Evolutionary conservation across 139 green algal species (phyloP), one percentile per base, ranked within the genome.

Genomic region (Chlamydomonas incerta): DNA sequence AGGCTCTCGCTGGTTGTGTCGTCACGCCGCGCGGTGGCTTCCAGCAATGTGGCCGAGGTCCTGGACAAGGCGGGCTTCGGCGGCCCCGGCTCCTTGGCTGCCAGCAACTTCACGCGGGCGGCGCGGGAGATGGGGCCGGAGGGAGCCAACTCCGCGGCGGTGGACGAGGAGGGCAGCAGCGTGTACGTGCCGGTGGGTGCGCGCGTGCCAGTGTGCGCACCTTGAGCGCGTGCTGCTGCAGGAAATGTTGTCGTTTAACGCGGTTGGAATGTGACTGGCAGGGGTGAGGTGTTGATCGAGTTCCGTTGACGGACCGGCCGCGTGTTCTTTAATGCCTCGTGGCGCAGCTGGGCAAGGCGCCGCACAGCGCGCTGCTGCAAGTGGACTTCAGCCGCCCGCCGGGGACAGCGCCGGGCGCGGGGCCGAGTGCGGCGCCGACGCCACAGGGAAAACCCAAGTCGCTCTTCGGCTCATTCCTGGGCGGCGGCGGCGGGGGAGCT

Each of bases 341-440:
- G n/a, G 41, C 8, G 41, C 41, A 50, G 41, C 6, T 50, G 18
- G 55, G 74, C 74, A 71, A 57, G 28, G 8, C 37, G 74, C 74
- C 57, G 47, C 47, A 65, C 60, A 15, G n/a, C 75, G 75, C 28
- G 23, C 28, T 82, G 75, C 21, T 82, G 60, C 75, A 82, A 34
- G 23, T 82, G 35, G 75, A 72, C 60, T 82, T 62, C 14, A 11
- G 57, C n/a, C 57, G 47, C 33, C 52, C 47, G 55, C 18, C 55
- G 9, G 55, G 18, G 55, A 24, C 41, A 50, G 41, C 41, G 8
- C 41, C 41, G 41, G 41, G 41, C 41, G 41, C 6, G 41, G 41
- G 41, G 41, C 6, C 41, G 8, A 8, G 41, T 50, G 41, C 41
- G 41, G 41, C 41, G 41, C 41, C 41, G 41, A 5, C 41, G 8